Conservation (phyloP, 805 yeast species). For the Saccharomycopsis capsularis region DNA sequence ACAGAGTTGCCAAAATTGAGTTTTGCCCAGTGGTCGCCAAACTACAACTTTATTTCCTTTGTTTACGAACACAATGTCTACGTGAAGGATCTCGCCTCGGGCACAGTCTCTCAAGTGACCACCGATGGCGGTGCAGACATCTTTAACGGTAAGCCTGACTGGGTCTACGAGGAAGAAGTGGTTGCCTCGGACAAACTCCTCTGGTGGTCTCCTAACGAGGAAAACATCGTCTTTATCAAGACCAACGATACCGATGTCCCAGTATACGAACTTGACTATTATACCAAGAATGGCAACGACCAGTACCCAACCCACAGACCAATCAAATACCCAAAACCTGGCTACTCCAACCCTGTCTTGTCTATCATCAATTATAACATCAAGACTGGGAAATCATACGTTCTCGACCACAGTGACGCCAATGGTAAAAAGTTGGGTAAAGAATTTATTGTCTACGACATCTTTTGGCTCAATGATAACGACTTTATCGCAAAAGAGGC, state of each 20-base stretch:
- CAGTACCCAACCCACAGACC: slow-evolving; percentile 54
- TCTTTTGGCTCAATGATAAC: slow-evolving; percentile 47
- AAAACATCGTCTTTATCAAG: slow-evolving; percentile 45
- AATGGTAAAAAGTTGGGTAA: slow-evolving; percentile 28
- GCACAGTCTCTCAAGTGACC: slow-evolving; percentile 33
- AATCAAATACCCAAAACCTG: slow-evolving; percentile 82
- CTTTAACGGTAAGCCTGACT: slow-evolving; percentile 67
- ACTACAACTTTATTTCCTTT: slow-evolving; percentile 56
- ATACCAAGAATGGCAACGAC: slow-evolving; percentile 32
- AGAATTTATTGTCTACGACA: slow-evolving; percentile 54
- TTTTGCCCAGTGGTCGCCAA: slow-evolving; percentile 68
- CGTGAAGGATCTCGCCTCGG: slow-evolving; percentile 26
- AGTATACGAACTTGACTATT: slow-evolving; percentile 30
- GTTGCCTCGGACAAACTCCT: slow-evolving; percentile 48
- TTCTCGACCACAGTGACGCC: slow-evolving; percentile 25
- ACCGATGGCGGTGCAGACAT: slow-evolving; percentile 46
- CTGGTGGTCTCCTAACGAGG: slow-evolving; percentile 70
- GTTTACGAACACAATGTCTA: slow-evolving; percentile 67
- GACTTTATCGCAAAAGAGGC: slow-evolving; percentile 51
- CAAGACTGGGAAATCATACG: neutral
- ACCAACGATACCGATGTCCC: slow-evolving; percentile 57
- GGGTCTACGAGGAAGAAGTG: slow-evolving; percentile 85
- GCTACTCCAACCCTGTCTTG: slow-evolving; percentile 65
- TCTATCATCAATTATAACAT: slow-evolving; percentile 43
- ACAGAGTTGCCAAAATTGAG: slow-evolving; percentile 35